phyloP scores from a whole-genome alignment of 129 eudicot species.

The Centrapalus pauciflorus region DNA sequence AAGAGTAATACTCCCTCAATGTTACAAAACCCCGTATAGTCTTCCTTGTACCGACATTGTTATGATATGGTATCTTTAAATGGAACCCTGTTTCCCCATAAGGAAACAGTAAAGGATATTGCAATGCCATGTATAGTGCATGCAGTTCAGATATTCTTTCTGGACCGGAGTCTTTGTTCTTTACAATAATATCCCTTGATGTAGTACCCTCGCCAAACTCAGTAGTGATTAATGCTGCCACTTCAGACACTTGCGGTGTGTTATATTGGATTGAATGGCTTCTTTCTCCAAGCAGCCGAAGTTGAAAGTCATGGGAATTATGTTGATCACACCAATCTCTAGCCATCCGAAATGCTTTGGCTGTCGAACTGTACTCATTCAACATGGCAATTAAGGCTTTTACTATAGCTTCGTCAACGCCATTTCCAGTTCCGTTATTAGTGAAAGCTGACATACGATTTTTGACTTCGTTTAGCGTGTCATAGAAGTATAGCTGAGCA shows the following conservation, averaged over 20 bases:
- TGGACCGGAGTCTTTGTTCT: background rate
- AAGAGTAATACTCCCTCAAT: background rate
- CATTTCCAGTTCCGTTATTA: background rate
- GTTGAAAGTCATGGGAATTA: background rate
- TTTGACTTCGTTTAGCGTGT: background rate
- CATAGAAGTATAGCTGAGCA: background rate
- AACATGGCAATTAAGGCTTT: background rate
- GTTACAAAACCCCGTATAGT: background rate
- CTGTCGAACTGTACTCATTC: too few relatives aligned
- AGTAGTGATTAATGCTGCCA: conserved; percentile 13
- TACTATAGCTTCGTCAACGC: background rate
- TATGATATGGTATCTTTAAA: background rate
- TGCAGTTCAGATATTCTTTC: conserved; percentile 10
- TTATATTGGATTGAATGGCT: background rate
- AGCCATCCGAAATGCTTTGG: background rate
- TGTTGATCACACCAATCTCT: background rate
- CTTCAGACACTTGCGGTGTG: conserved; percentile 9
- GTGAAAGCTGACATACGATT: background rate
- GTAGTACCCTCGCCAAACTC: background rate
- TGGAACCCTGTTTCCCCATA: conserved; percentile 32
- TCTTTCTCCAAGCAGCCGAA: background rate
- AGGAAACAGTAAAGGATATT: too few relatives aligned
- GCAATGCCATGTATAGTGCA: conserved; percentile 13
- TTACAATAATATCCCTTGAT: conserved; percentile 21
- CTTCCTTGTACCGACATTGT: background rate